Evolutionary conservation across 2,329 filamentous ascomycete species (phyloP).

Genomic region (Hypoxylon sp.): DNA sequence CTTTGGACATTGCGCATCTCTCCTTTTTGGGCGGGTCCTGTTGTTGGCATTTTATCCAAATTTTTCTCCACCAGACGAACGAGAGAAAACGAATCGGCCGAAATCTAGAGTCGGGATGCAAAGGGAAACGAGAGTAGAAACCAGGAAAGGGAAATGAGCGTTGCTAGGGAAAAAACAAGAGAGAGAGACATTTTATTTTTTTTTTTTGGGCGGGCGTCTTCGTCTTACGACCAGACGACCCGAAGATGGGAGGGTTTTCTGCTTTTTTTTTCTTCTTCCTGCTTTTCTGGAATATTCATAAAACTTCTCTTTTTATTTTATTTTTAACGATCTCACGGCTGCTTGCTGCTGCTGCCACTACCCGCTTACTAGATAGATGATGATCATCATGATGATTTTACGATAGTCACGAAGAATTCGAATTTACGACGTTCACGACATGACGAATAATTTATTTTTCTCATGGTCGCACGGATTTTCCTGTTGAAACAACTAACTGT

Average conservation of each 20-base stretch:
- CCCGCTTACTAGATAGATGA: slow-evolving; percentile 47
- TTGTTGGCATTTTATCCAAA: slow-evolving; percentile 15
- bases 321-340: slow-evolving; percentile 48
- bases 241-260: slow-evolving; percentile 27
- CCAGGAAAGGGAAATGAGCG: slow-evolving; percentile 21
- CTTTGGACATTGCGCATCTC: slow-evolving; percentile 2
- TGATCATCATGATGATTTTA: slow-evolving; percentile 50
- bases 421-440: slow-evolving; percentile 45
- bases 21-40: slow-evolving; percentile 16
- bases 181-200: slow-evolving; percentile 32
- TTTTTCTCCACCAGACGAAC: slow-evolving; percentile 29
- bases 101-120: slow-evolving; percentile 36
- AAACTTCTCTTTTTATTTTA: slow-evolving; percentile 38
- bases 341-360: not conserved
- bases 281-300: slow-evolving; percentile 35
- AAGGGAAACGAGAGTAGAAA: slow-evolving; percentile 25
- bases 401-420: slow-evolving; percentile 47
- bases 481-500: slow-evolving; percentile 1
- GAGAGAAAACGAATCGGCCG: slow-evolving; percentile 28
- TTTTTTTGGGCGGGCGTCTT: slow-evolving; percentile 27
- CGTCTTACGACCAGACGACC: slow-evolving; percentile 19
- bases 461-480: slow-evolving; percentile 33
- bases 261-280: slow-evolving; percentile 26
- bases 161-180: slow-evolving; percentile 18
- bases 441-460: slow-evolving; percentile 25